These are phyloP conservation scores for Mycotypha africana DNA, from an alignment of 371 early-diverging fungal species.

Conservation along the genomic window DNA sequence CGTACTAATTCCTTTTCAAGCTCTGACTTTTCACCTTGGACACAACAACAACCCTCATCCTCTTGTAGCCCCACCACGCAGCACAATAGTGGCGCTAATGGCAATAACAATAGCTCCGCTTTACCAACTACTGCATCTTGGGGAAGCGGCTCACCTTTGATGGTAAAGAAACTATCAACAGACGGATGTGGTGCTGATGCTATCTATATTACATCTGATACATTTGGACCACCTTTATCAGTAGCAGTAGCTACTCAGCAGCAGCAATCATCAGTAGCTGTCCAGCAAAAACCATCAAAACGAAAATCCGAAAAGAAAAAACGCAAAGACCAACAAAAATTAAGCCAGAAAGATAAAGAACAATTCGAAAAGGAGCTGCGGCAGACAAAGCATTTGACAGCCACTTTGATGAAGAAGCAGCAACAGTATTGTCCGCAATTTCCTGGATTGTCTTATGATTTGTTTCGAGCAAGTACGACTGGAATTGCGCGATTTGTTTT, in stretches of 20 bases:
- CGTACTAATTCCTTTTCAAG: no score
- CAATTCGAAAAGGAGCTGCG: neutral
- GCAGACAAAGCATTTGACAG: neutral
- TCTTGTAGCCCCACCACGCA: no score
- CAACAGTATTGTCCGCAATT: no score
- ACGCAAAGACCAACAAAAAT: constrained; percentile 11
- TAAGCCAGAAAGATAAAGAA: constrained; percentile 21
- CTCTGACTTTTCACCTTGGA: no score
- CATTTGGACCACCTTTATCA: constrained; percentile 44
- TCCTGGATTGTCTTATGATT: no score
- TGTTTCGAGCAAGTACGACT: no score
- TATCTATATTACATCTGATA: constrained; percentile 38
- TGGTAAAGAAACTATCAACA: constrained; percentile 26
- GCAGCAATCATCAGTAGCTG: constrained; percentile 46
- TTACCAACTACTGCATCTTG: constrained; percentile 63
- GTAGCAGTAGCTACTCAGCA: constrained; percentile 52
- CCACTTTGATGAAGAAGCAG: no score
- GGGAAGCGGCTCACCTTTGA: constrained; percentile 52
- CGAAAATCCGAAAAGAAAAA: constrained; percentile 41
- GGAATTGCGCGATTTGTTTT: constrained; percentile 38
- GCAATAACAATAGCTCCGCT: no score
- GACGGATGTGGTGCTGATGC: constrained; percentile 34
- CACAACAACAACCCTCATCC: no score
- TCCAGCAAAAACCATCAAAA: constrained; percentile 23
- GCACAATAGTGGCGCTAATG: no score